These are phyloP conservation scores for Penicillium sp. DNA, from an alignment of 2,329 filamentous ascomycete genomes.

Conservation along the genomic window DNA sequence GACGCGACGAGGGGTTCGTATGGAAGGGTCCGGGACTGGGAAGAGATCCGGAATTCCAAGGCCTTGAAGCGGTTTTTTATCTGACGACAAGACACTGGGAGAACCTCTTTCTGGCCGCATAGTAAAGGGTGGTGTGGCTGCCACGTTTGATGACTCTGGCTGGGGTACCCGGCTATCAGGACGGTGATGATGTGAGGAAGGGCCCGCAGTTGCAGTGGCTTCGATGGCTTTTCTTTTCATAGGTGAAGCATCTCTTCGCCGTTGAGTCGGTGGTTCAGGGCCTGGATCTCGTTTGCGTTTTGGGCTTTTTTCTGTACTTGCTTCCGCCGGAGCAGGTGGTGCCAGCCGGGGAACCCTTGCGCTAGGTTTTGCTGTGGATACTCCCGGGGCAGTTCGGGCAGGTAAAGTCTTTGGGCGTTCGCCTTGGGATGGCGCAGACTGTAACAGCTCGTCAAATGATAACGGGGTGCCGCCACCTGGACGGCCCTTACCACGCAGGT, in stretches of 20 bases:
- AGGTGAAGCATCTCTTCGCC: neutral
- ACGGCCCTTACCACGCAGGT: conserved; percentile 29
- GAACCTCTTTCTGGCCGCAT: neutral
- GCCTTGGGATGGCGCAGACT: neutral
- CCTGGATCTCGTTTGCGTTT: conserved; percentile 21
- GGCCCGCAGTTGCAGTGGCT: neutral
- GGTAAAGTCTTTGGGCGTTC: conserved; percentile 6
- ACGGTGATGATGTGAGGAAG: neutral
- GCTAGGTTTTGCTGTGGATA: neutral
- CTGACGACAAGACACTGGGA: neutral
- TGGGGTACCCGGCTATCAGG: neutral
- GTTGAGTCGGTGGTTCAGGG: neutral
- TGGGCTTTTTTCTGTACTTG: neutral
- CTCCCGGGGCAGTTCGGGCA: neutral
- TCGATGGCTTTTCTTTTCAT: conserved; percentile 9
- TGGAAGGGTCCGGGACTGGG: neutral
- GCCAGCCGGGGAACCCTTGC: neutral
- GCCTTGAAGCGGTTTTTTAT: neutral
- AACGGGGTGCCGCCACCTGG: conserved; percentile 23
- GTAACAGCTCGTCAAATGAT: neutral
- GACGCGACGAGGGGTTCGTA: neutral
- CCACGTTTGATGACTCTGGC: neutral
- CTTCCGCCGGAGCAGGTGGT: neutral
- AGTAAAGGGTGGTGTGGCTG: neutral
- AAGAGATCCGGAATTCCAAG: neutral